Conservation (phyloP, 2,329 filamentous ascomycete genomes). For the Colletotrichum horii region DNA sequence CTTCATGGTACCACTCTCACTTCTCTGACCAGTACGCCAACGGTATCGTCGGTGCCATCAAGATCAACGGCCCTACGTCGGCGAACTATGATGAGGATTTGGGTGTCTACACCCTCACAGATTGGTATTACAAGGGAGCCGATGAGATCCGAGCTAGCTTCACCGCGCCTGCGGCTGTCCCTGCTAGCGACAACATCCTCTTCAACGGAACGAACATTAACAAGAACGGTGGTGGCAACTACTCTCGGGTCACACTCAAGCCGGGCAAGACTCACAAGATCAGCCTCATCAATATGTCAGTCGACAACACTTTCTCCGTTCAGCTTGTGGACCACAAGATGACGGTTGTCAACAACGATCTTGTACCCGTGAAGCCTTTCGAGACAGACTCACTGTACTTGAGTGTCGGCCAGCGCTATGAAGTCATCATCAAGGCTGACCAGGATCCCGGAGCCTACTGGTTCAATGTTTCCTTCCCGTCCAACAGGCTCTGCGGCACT, state of each 20-base stretch:
- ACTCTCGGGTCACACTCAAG: conserved; percentile 55
- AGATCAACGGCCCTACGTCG: conserved; percentile 51
- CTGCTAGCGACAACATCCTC: conserved; percentile 40
- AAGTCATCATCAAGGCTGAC: conserved; percentile 41
- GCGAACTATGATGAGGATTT: conserved; percentile 66
- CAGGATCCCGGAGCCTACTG: conserved; percentile 31
- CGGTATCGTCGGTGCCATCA: conserved; percentile 55
- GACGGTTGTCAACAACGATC: conserved; percentile 70
- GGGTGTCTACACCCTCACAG: conserved; percentile 56
- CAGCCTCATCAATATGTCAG: conserved; percentile 62
- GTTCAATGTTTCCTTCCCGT: conserved; percentile 40
- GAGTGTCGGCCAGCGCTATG: conserved; percentile 59
- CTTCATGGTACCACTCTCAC: conserved; percentile 53
- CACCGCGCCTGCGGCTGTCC: conserved; percentile 24
- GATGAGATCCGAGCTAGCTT: conserved; percentile 28
- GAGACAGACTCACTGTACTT: conserved; percentile 65
- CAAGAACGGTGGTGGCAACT: conserved; percentile 26
- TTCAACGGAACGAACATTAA: conserved; percentile 48
- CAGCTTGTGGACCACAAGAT: conserved; percentile 66
- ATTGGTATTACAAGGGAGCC: conserved; percentile 53
- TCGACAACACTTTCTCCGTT: conserved; percentile 57
- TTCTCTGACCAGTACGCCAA: conserved; percentile 56
- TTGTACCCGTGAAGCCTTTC: conserved; percentile 67
- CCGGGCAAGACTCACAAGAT: conserved; percentile 62
- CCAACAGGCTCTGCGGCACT: conserved; percentile 35